Conservation (phyloP, 225 moss, liverwort and hornwort genomes). For the Takakia lepidozioides region DNA sequence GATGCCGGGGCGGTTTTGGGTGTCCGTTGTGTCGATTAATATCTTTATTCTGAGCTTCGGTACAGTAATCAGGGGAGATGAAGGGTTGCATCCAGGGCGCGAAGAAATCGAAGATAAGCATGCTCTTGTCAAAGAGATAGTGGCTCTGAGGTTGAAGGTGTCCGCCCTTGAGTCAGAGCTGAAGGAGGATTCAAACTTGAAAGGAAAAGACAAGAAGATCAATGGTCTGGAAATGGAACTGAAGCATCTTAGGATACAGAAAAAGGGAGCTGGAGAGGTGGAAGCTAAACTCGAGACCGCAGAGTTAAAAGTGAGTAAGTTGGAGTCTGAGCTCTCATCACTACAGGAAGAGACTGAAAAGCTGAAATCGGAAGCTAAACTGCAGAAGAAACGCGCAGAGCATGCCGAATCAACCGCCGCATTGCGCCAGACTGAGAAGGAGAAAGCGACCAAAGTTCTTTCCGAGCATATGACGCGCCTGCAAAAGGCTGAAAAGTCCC, state of each 20-base stretch:
- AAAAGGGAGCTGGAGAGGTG: slow-evolving; percentile 13
- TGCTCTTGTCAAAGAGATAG: slow-evolving; percentile 8
- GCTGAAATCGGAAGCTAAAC: slow-evolving; percentile 25
- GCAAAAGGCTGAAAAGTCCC: slow-evolving; percentile 44
- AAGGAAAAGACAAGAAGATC: slow-evolving; percentile 20
- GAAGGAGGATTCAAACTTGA: slow-evolving; percentile 17
- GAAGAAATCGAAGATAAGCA: slow-evolving; percentile 3
- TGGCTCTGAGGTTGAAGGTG: slow-evolving; percentile 21
- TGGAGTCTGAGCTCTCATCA: slow-evolving; percentile 25
- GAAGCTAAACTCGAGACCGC: slow-evolving; percentile 43
- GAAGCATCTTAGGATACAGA: slow-evolving; percentile 17
- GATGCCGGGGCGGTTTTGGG: too few relatives aligned
- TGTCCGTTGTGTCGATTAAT: too few relatives aligned
- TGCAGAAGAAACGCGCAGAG: slow-evolving; percentile 46
- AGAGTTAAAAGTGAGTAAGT: slow-evolving; percentile 29
- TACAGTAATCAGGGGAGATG: slow-evolving; percentile 11
- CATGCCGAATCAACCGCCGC: slow-evolving; percentile 38
- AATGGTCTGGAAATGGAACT: slow-evolving; percentile 35
- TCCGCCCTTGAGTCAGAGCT: slow-evolving; percentile 12
- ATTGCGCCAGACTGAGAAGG: slow-evolving; percentile 41
- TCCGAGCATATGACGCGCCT: slow-evolving; percentile 39
- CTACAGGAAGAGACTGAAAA: slow-evolving; percentile 26
- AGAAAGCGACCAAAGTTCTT: slow-evolving; percentile 27
- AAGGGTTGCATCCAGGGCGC: background rate
- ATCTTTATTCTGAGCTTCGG: background rate